Base-by-base conservation (phyloP, 139 green algal genomes). In the Chlorella sp. region DNA sequence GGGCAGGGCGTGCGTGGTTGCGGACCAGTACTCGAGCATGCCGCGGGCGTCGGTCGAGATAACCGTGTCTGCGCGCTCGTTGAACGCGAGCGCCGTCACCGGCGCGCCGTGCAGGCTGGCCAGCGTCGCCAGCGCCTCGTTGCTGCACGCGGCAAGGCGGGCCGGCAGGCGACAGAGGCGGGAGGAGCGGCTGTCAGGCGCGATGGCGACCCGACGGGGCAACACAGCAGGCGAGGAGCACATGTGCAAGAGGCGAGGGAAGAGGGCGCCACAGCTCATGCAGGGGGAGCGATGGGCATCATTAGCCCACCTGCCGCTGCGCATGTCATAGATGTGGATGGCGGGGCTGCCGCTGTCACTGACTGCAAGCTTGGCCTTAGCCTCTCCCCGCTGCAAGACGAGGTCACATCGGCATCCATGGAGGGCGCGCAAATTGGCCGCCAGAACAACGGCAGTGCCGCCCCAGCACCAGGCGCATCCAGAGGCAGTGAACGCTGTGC, bases 21-120 rank as follows among this genome's bases (percentile, higher is more conserved):
- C 83, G 4, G 67, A 86, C 94, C 94, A 98, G 79, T 97, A 98
- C 83, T 99, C 93, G 9, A 98, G 84, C 40, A 96, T 78, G 25
- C 92, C 93, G 72, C 93, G 93, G 40, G 87, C 81, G 76, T 90
- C 86, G 23, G 63, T 58, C 35, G 87, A 92, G 11, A 96, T 79
- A 35, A 92, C 83, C 1, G 74, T 83, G 81, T 94, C 82, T 7
- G 77, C 46, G 2, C 66, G 65, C 8, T 80, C 67, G 75, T 94
- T 94, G 88, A 93, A 98, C 29, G 76, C 73, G 89, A 98, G 92
- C 31, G 79, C 82, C 0, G 71, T 79, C 23, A 98, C 84, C 0
- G 92, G 89, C 17, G 53, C 59, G 23, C 66, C 25, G 74, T 97
- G 90, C 9, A 91, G 55, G 74, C 85, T 73, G 40, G 40, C 31